Conservation (phyloP, 2,329 filamentous ascomycete species). For the Epicoccum sorghinum region DNA sequence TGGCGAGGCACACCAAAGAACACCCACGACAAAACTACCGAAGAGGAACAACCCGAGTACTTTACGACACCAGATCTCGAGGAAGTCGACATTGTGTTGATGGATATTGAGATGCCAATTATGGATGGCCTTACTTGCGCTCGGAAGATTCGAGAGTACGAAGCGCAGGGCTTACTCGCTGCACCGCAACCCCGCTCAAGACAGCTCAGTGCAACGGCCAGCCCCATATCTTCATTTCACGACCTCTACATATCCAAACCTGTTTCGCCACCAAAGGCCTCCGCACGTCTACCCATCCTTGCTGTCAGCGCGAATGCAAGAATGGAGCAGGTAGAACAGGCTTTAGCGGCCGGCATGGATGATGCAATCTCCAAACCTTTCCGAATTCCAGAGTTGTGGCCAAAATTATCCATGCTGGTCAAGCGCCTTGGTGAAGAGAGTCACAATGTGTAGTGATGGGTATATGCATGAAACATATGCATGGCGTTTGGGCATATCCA, state of each 20-base stretch:
- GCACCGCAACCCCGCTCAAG: neutral
- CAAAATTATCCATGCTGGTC: conserved; percentile 21
- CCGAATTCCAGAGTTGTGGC: conserved; percentile 31
- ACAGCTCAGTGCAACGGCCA: conserved; percentile 5
- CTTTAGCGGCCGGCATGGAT: conserved; percentile 41
- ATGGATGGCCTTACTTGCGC: conserved; percentile 45
- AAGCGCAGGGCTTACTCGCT: conserved; percentile 27
- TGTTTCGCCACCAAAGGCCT: neutral
- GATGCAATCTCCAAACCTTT: conserved; percentile 37
- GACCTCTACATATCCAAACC: neutral
- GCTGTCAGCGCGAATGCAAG: conserved; percentile 46
- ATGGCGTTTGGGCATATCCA: too few relatives aligned
- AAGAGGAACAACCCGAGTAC: conserved; percentile 1
- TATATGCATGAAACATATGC: too few relatives aligned
- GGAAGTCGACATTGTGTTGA: conserved; percentile 34
- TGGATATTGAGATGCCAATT: conserved; percentile 46
- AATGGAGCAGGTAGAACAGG: conserved; percentile 39
- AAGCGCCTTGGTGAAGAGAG: conserved; percentile 4
- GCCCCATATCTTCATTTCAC: neutral
- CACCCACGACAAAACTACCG: neutral
- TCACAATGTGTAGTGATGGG: neutral
- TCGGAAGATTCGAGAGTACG: conserved; percentile 34
- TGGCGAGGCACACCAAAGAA: conserved; percentile 23
- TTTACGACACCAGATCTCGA: conserved; percentile 2
- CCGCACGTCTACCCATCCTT: conserved; percentile 33